Base-by-base conservation (phyloP, 192 early-diverging fungal genomes). In the Coemansia sp. region DNA sequence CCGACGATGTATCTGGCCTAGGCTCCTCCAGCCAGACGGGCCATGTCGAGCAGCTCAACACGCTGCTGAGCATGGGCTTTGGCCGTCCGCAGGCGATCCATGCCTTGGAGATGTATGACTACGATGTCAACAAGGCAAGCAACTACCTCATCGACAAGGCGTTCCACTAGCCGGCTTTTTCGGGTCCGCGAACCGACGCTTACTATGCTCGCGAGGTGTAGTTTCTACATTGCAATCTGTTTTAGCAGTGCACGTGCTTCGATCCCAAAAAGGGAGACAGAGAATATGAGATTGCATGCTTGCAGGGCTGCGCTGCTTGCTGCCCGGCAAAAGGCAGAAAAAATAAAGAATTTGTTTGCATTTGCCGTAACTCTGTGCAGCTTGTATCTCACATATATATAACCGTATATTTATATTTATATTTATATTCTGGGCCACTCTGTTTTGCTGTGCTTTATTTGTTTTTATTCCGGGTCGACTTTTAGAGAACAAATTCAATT, bases 1-100 rank as follows among this genome's bases (percentile, higher is more conserved):
- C 66, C 2, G 75, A 72, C 42, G 71, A 57, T 4, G 59, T 64
- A 13, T 55, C 59, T 24, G 67, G 46, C 7, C n/a, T 57, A 34
- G 57, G 57, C 30, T 42, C 60, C 1, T 50, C 58, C 3, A 68
- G 59, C 16, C 61, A 67, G 14, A 23, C 53, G 3, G 63, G 58
- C 20, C 76, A 78, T 62, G 76, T 78, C 1, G 73, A 75, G 58
- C 81, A 74, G 62, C 78, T 86, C 35, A 62, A 75, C 13, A 81
- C 84, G 14, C 63, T 92, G 24, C 74, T 84, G 34, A 83, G 80
- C 54, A 90, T 92, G 88, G 90, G 90, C 1, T 92, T 92, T 65
- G 81, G 84, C 8, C 75, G 78, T 20, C 68, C 83, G 5, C 88
- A 89, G 69, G 87, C 88, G 19, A 77, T 83, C 35, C 81, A 84